Evolutionary conservation across 164 flowering plant genomes (phyloP).

Genomic region (Macadamia integrifolia): DNA sequence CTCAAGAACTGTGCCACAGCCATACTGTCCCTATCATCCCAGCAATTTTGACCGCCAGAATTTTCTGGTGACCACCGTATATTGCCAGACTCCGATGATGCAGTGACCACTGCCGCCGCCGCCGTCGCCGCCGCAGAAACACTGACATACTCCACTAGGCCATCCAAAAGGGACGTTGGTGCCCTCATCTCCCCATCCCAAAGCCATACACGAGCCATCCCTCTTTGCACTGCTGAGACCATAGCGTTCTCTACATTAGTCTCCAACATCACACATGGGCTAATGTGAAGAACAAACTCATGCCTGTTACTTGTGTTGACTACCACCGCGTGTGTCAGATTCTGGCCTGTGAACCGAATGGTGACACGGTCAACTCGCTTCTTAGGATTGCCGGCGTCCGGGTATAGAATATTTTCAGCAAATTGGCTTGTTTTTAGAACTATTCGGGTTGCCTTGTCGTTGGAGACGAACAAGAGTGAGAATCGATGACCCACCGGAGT

Average conservation of each 20-base stretch:
- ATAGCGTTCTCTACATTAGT: slow-evolving; percentile 17
- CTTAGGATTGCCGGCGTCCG: slow-evolving; percentile 8
- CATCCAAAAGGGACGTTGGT: slow-evolving; percentile 29
- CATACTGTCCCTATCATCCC: slow-evolving; percentile 23
- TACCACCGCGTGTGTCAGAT: slow-evolving; percentile 4
- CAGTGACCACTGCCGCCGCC: slow-evolving; percentile 10
- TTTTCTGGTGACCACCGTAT: slow-evolving; percentile 1
- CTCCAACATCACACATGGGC: slow-evolving; percentile 24
- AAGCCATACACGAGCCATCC: slow-evolving; percentile 47
- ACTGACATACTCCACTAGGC: slow-evolving; percentile 39
- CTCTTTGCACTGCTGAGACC: slow-evolving; percentile 26
- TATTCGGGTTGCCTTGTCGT: slow-evolving; percentile 42
- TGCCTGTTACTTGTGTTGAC: neutral
- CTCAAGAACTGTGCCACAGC: slow-evolving; percentile 32
- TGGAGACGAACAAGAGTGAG: slow-evolving; percentile 38
- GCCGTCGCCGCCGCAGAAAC: slow-evolving; percentile 4
- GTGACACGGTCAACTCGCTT: slow-evolving; percentile 30
- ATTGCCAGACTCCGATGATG: neutral
- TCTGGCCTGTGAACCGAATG: slow-evolving; percentile 21
- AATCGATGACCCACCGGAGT: slow-evolving; percentile 30
- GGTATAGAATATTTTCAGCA: slow-evolving; percentile 35
- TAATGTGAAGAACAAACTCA: slow-evolving; percentile 24
- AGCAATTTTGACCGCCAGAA: slow-evolving; percentile 4
- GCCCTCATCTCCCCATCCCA: slow-evolving; percentile 27
- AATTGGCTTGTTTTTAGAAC: slow-evolving; percentile 29